phyloP scores from a whole-genome alignment of 2,329 filamentous ascomycete genomes.

The Alternaria sp. region DNA sequence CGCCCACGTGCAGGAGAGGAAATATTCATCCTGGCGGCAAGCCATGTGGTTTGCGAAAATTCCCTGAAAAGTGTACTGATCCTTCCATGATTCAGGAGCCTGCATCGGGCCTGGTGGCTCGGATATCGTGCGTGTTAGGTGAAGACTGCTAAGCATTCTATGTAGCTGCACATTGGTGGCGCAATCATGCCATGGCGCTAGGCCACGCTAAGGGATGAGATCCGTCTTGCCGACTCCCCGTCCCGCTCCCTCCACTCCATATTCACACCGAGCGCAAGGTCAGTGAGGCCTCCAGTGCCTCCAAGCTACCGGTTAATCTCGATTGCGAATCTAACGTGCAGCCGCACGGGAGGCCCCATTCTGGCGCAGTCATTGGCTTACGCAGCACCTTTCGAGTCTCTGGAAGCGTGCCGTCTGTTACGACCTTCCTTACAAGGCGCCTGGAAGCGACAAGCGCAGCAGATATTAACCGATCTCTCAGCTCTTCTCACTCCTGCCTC shows the following conservation, averaged over 20 bases:
- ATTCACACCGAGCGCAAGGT: not conserved
- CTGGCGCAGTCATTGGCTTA: not conserved
- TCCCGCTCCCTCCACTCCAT: not conserved
- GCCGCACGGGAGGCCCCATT: not conserved
- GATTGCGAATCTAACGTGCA: not conserved
- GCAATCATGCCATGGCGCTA: constrained; percentile 1
- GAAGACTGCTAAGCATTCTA: not conserved
- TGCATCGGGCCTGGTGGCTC: not conserved
- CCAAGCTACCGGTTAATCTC: constrained; percentile 1
- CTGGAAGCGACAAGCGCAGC: not conserved
- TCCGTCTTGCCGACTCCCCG: constrained; percentile 6
- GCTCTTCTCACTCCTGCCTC: not conserved
- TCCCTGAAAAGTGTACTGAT: not conserved
- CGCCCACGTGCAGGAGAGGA: not conserved
- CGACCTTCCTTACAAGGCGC: not conserved
- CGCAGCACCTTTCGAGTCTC: not conserved
- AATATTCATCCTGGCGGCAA: not conserved
- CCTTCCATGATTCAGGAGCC: not conserved
- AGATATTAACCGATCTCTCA: not conserved
- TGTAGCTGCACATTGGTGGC: constrained; percentile 2
- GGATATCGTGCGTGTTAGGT: not conserved
- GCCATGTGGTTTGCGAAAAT: not conserved
- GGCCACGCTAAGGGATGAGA: not conserved
- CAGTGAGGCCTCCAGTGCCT: not conserved
- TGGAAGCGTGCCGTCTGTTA: not conserved